phyloP scores from a whole-genome alignment of 2,329 filamentous ascomycete species.

The Cladophialophora exuberans region DNA sequence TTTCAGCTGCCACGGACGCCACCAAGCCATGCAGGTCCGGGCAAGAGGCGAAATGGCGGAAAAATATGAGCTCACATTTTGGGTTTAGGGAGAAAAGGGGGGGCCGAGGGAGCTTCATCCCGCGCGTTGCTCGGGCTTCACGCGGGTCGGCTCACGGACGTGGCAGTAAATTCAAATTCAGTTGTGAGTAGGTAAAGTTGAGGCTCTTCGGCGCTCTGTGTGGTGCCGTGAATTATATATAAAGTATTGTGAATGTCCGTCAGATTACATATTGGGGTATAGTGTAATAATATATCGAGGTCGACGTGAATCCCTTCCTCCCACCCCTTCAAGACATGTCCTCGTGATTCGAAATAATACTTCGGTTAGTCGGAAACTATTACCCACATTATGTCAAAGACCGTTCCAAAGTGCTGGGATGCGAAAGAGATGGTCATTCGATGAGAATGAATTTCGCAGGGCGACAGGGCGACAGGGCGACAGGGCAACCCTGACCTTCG shows the following conservation, averaged over 20 bases:
- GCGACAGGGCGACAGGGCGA: background rate
- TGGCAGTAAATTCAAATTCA: background rate
- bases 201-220: no score
- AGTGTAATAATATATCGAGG: background rate
- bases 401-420: background rate
- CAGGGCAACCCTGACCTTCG: background rate
- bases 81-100: no score
- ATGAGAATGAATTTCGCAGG: background rate
- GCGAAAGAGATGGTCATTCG: background rate
- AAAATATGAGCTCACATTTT: background rate
- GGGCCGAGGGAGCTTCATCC: background rate
- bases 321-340: background rate
- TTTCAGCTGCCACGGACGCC: background rate
- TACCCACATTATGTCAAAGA: constrained; percentile 8
- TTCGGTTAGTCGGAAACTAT: constrained; percentile 1
- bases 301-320: background rate
- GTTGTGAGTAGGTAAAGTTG: no score
- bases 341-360: constrained; percentile 7
- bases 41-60: background rate
- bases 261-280: constrained; percentile 4
- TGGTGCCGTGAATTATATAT: background rate
- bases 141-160: background rate
- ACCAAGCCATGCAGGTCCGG: no score
- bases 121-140: background rate
- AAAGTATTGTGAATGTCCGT: background rate